phyloP scores from a whole-genome alignment of 2,329 filamentous ascomycete species.

The Tympanopsis confertula region DNA sequence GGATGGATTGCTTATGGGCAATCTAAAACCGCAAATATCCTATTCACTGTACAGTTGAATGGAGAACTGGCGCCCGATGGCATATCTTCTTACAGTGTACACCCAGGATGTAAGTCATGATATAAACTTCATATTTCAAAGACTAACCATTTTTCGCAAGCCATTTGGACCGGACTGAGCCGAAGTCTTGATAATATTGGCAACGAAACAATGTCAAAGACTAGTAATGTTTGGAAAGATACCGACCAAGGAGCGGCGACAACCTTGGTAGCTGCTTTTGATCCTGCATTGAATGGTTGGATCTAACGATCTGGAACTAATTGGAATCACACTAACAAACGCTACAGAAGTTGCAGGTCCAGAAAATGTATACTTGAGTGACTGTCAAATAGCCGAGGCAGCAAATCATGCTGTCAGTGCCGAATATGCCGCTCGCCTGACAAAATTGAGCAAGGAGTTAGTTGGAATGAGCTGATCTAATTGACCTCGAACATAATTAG shows the following conservation, averaged over 20 bases:
- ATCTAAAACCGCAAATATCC: slow-evolving; percentile 33
- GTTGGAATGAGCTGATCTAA: slow-evolving; percentile 13
- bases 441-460: slow-evolving; percentile 30
- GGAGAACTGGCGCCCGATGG: slow-evolving; percentile 15
- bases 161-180: slow-evolving; percentile 13
- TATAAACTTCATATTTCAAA: slow-evolving; percentile 8
- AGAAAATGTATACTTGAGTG: slow-evolving; percentile 24
- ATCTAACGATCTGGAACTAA: too few relatives aligned
- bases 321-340: too few relatives aligned
- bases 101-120: slow-evolving; percentile 19
- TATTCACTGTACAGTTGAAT: slow-evolving; percentile 21
- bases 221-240: slow-evolving; percentile 20
- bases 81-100: slow-evolving; percentile 17
- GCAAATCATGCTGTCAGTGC: slow-evolving; percentile 16
- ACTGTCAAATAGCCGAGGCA: slow-evolving; percentile 22
- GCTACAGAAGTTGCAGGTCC: slow-evolving; percentile 8
- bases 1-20: slow-evolving; percentile 30
- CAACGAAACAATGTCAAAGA: slow-evolving; percentile 9
- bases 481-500: slow-evolving; percentile 1
- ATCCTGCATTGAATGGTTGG: slow-evolving; percentile 18
- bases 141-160: too few relatives aligned
- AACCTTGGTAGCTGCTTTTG: slow-evolving; percentile 26
- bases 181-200: slow-evolving; percentile 11
- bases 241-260: slow-evolving; percentile 24
- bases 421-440: slow-evolving; percentile 26